These are phyloP conservation scores for Polyporus arcularius DNA, from an alignment of 768 basidiomycete genomes.

Conservation along the genomic window DNA sequence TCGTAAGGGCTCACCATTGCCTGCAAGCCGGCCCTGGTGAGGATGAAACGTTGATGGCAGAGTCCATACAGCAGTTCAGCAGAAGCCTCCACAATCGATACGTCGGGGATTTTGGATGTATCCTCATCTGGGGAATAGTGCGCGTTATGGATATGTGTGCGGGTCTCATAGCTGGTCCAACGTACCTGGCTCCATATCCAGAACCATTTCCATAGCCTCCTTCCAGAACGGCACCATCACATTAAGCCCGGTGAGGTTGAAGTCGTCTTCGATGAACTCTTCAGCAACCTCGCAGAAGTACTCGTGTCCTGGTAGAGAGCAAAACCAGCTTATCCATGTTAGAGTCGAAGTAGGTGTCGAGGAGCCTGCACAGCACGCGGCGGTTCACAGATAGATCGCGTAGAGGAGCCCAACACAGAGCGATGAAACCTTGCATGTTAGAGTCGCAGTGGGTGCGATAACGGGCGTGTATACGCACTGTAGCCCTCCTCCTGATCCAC, in stretches of 20 bases:
- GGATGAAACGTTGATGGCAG: conserved; percentile 96
- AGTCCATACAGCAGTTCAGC: conserved; percentile 97
- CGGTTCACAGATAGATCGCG: not conserved
- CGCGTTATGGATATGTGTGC: conserved; percentile 19
- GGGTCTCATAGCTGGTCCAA: conserved; percentile 1
- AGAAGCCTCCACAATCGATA: conserved; percentile 96
- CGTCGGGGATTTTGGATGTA: conserved; percentile 93
- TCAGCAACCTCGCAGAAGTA: conserved; percentile 98
- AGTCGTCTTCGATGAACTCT: conserved; percentile 99
- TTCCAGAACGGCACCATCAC: conserved; percentile 99
- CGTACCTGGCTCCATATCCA: conserved; percentile 98
- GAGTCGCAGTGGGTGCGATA: not conserved
- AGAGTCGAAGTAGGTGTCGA: conserved; percentile 89
- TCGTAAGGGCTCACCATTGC: conserved; percentile 70
- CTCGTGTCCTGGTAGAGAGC: conserved; percentile 92
- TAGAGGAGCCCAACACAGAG: conserved; percentile 7
- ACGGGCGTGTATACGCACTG: conserved; percentile 54
- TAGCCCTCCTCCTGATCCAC: conserved; percentile 74
- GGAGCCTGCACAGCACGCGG: conserved; percentile 53
- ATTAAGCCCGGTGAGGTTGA: conserved; percentile 96
- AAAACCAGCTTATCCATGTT: conserved; percentile 97
- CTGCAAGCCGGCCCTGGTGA: conserved; percentile 91
- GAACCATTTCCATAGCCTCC: conserved; percentile 99
- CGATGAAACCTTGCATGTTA: not conserved
- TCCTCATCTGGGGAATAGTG: conserved; percentile 68